Percentiles rank a stretch among this genome's conserved stretches.
phyloP scores from a whole-genome alignment of 106 monocot species.

The Apostasia ramifera region DNA sequence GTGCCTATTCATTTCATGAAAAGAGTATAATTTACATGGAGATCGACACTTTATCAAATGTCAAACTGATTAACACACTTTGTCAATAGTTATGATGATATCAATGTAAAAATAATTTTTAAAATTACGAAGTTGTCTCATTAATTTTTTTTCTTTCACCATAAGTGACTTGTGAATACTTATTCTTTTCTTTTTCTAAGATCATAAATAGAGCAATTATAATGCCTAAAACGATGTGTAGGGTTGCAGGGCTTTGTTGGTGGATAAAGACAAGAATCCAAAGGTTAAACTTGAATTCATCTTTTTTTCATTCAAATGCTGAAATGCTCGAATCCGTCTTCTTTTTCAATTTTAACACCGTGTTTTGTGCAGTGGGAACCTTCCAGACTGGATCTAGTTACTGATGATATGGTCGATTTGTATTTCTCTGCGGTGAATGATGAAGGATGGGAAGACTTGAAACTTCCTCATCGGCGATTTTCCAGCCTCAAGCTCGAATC shows the following conservation, averaged over 20 bases:
- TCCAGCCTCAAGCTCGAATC: slow-evolving; percentile 12
- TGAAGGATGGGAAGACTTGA: slow-evolving; percentile 62
- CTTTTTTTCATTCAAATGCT: not conserved
- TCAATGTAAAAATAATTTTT: too few relatives aligned
- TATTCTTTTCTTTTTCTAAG: not conserved
- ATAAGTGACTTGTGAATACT: too few relatives aligned
- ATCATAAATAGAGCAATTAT: not conserved
- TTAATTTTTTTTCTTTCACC: too few relatives aligned
- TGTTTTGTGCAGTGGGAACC: slow-evolving; percentile 73
- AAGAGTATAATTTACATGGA: too few relatives aligned
- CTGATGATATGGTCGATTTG: slow-evolving; percentile 40
- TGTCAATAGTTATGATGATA: too few relatives aligned
- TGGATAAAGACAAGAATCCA: slow-evolving; percentile 86
- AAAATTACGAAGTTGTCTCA: too few relatives aligned
- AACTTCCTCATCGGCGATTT: slow-evolving; percentile 31
- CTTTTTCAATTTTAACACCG: not conserved
- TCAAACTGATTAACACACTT: too few relatives aligned
- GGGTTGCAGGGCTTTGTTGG: slow-evolving; percentile 85
- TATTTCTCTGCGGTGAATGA: slow-evolving; percentile 64
- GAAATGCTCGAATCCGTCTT: not conserved
- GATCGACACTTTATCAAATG: too few relatives aligned
- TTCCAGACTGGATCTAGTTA: slow-evolving; percentile 49
- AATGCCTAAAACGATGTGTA: slow-evolving; percentile 12
- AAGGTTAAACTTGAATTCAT: slow-evolving; percentile 37
- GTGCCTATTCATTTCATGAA: too few relatives aligned